Evolutionary conservation across 2,329 filamentous ascomycete species (phyloP), one percentile per base, ranked within the genome.

Genomic region (Aspergillus hiratsukae): DNA sequence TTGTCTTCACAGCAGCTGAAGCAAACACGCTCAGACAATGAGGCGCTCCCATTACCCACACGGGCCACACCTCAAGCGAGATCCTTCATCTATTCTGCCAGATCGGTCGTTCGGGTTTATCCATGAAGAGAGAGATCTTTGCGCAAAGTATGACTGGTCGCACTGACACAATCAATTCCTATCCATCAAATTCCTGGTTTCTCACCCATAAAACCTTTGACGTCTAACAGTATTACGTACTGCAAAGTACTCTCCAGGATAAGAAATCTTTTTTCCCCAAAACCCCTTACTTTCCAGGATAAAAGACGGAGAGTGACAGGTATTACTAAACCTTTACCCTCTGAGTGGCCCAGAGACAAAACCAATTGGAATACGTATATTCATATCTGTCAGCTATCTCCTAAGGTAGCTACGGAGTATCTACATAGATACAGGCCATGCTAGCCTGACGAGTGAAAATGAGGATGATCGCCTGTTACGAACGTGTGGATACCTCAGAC

Each of bases 381-480:
- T 37, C 14, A 37, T 37, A 5, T 37, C 14, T 7, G 31, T 37
- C 31, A 37, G 14, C 31, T 37, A 37, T 27, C 6, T 27, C 25
- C 23, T 23, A 23, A 23, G 23, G 23, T 23, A 23, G 23, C 23
- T 23, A 23, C 23, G 23, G 23, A 23, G 23, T 23, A 23, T 35
- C 31, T 4, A 35, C 17, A 11, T 14, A 35, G 11, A 6, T n/a
- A 17, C 31, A 37, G 31, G 14, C 2, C 14, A 37, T 37, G 14
- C 31, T 17, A 17, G 31, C 14, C 14, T 51, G 19, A 4, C 45
- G 56, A 59, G 54, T 59, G 53, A 61, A 60, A 60, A 59, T 59
- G 57, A 57, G 9, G 58, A 57, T 59, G 55, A 59, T 58, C 55
- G 43, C 46, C 51, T 59, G 48, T 57, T 58, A 48, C 49, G 51